Base-by-base conservation (phyloP, 1,284 basidiomycete genomes). In the Mycena citricolor region DNA sequence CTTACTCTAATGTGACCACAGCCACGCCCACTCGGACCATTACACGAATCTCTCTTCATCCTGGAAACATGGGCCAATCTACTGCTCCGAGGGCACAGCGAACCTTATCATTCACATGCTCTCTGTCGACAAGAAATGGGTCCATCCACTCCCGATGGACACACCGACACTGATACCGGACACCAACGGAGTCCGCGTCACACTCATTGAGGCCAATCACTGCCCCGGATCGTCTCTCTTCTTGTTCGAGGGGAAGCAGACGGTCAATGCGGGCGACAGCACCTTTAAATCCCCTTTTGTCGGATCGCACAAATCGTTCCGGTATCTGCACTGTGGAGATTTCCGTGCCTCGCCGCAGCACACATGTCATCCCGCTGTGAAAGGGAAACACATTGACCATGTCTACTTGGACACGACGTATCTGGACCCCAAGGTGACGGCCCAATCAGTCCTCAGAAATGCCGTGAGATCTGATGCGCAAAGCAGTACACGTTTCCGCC, bases 361-460 rank as follows among this genome's bases (percentile, higher is more conserved):
- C 64, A 77, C 90, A 8, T 57, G 85, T 6, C 94, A 97, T 62
- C 89, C 91, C 0, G 79, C 81, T 0, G 73, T 97, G 37, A 81
- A 79, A 43, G 83, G 82, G 23, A 93, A 88, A 56, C 71, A 69
- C 36, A 77, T 99, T 11, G 93, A 98, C 59, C 80, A 84, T 39
- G 79, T 94, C 37, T 99, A 99, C 62, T 76, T 99, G 20, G 97
- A 99, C 64, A 98, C 95, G 6, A 99, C 97, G 0, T 99, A 99
- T 64, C 74, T 97, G 29, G 88, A 97, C 58, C 90, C 94, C 0
- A 88, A 84, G 71, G 86, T 85, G n/a, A n/a, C n/a, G n/a, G n/a
- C n/a, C n/a, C n/a, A n/a, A n/a, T n/a, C n/a, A n/a, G n/a, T n/a
- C n/a, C n/a, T n/a, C n/a, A n/a, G n/a, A 36, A 17, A 6, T 16